Evolutionary conservation across 306 rosid species (phyloP).

Genomic region (Benincasa hispida): DNA sequence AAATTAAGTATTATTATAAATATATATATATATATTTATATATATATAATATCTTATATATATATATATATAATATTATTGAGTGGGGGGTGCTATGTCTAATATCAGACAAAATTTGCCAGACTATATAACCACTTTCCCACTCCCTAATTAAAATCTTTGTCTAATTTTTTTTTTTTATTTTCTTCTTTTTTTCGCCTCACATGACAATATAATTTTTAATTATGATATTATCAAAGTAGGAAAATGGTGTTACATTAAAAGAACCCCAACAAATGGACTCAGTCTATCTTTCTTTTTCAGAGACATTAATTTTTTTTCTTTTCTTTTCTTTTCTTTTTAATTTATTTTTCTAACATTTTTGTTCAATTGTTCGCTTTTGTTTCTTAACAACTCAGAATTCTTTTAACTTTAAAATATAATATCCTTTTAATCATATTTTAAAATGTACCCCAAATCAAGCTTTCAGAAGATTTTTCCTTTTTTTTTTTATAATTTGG

Average conservation of each 20-base stretch:
- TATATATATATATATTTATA: too few relatives aligned
- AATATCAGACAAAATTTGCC: constrained; percentile 39
- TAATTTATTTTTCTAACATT: neutral
- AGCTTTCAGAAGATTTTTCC: too few relatives aligned
- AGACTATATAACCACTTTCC: constrained; percentile 18
- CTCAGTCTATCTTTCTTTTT: neutral
- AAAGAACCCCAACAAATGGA: neutral
- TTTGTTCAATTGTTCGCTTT: neutral
- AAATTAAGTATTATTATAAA: too few relatives aligned
- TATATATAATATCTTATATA: too few relatives aligned
- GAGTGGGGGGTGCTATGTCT: neutral
- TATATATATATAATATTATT: too few relatives aligned
- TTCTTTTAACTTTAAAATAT: too few relatives aligned
- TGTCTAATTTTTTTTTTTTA: neutral
- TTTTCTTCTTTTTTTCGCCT: neutral
- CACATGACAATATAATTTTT: neutral
- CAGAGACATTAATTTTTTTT: neutral
- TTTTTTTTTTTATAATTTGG: too few relatives aligned
- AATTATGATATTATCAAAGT: neutral
- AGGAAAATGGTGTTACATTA: neutral
- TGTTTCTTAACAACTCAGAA: too few relatives aligned
- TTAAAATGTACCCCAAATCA: too few relatives aligned
- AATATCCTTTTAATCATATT: too few relatives aligned
- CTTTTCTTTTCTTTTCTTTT: neutral
- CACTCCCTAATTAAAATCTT: neutral